These are phyloP conservation scores for Heterobasidion parviporum DNA, from an alignment of 1,284 basidiomycete genomes.

Conservation along the genomic window DNA sequence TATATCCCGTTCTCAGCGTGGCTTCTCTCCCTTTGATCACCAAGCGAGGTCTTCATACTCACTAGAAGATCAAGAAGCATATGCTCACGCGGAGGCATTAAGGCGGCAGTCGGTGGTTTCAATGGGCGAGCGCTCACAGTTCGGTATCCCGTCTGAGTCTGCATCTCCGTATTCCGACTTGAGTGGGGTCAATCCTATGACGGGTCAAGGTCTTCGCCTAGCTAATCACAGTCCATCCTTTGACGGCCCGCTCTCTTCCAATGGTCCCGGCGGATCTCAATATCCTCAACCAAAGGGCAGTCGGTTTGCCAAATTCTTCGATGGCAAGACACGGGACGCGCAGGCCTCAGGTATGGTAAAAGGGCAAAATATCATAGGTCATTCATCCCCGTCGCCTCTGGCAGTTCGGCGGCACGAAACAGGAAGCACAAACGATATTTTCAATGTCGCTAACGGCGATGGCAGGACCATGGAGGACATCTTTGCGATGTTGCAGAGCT, in stretches of 20 bases:
- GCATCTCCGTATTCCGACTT: conserved; percentile 22
- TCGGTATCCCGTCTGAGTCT: conserved; percentile 25
- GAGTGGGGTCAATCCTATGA: conserved; percentile 10
- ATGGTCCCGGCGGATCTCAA: conserved; percentile 16
- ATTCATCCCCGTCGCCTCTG: conserved; percentile 35
- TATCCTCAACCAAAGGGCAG: conserved; percentile 57
- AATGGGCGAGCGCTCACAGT: conserved; percentile 19
- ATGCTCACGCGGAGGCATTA: conserved; percentile 6
- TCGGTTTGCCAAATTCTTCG: conserved; percentile 78
- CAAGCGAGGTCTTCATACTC: conserved; percentile 4
- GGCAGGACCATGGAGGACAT: conserved; percentile 65
- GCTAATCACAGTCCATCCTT: conserved; percentile 12
- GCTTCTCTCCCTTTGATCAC: conserved; percentile 8
- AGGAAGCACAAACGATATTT: conserved; percentile 22
- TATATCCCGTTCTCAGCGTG: conserved; percentile 5
- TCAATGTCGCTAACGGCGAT: conserved; percentile 30
- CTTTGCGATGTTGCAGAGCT: conserved; percentile 64
- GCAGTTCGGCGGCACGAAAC: conserved; percentile 35
- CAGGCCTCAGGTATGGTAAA: conserved; percentile 24
- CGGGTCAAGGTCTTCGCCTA: conserved; percentile 12
- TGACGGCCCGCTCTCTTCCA: conserved; percentile 12
- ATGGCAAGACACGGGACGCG: conserved; percentile 53
- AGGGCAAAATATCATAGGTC: conserved; percentile 27
- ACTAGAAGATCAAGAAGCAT: conserved; percentile 4
- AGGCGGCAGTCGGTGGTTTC: conserved; percentile 10